Evolutionary conservation across 2,329 filamentous ascomycete genomes (phyloP).

Genomic region (Periglandula ipomoeae): DNA sequence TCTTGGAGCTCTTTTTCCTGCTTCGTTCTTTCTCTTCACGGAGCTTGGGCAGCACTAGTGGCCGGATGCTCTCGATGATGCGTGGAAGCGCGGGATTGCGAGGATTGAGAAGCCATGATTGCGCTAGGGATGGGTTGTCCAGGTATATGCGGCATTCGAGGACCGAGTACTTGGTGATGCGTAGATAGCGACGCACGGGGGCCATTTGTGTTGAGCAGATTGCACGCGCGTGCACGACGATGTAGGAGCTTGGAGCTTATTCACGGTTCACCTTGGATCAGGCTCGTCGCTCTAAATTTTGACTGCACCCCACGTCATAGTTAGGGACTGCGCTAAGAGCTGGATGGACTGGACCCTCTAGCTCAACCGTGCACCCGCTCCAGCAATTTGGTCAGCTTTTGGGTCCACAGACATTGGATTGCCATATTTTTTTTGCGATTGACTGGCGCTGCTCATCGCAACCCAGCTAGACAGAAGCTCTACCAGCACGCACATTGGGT

Average conservation of each 20-base stretch:
- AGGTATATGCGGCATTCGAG: slow-evolving; percentile 96
- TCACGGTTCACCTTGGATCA: neutral
- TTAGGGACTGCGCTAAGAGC: slow-evolving; percentile 1
- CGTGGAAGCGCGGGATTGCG: slow-evolving; percentile 68
- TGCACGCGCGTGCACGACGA: neutral
- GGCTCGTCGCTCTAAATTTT: neutral
- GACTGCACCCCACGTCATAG: neutral
- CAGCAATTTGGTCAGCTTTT: too few species aligned
- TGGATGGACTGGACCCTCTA: neutral
- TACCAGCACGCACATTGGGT: slow-evolving; percentile 9
- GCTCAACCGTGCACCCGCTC: too few species aligned
- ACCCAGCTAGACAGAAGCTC: neutral
- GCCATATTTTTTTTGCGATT: too few species aligned
- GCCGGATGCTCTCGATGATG: slow-evolving; percentile 77
- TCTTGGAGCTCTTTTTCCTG: slow-evolving; percentile 59
- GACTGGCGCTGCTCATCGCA: neutral
- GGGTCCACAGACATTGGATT: too few species aligned
- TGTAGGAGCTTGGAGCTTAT: neutral
- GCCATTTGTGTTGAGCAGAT: slow-evolving; percentile 50
- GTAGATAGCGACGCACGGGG: slow-evolving; percentile 78
- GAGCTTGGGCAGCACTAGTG: slow-evolving; percentile 81
- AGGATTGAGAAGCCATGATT: slow-evolving; percentile 75
- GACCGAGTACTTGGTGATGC: slow-evolving; percentile 87
- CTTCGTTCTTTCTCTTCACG: slow-evolving; percentile 66
- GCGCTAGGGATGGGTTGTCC: slow-evolving; percentile 74